Evolutionary conservation across 768 basidiomycete species (phyloP), one percentile per base, ranked within the genome.

Genomic region (Crucibulum laeve): DNA sequence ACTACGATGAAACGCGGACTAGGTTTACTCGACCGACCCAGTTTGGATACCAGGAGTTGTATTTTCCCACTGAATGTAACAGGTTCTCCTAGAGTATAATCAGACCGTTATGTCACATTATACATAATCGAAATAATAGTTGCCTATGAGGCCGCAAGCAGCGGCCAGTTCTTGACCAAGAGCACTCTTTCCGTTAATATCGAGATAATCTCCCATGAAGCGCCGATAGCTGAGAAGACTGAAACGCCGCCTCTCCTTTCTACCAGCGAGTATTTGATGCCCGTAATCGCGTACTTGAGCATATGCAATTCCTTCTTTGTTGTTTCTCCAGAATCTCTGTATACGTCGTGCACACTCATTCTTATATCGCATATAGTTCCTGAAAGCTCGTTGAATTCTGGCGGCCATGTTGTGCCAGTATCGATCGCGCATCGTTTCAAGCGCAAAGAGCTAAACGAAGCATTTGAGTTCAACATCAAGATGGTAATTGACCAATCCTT

Each of bases 331-430:
- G 77, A 97, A 98, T 43, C 94, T 73, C 60, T 98, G 96, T 42
- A 99, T 98, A 42, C 92, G 86, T 25, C 78, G 79, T 8, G 96
- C 96, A 55, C 91, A 95, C 58, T 97, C 96, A 53, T 93, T 80
- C 65, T 89, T 92, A 67, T 96, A 91, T 6, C 95, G 81, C 77
- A 94, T 79, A 62, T 96, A 96, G 60, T 96, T 95, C 46, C 95
- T 77, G 78, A 84, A 99, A 4, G 92, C 92, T 25, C 96, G 84
- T 63, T 99, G 96, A 40, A 99, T 99, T 35, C 96, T 86, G 19
- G 69, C 80, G 0, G 96, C 96, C 96, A 99, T 99, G 64, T 97
- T 98, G 63, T 99, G 96, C 96, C 96, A 99, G 64, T 98, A 99
- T 42, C 89, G 82, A 61, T 99, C 96, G 40, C 96, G 84, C 91